Evolutionary conservation across 345 rosid genomes (phyloP).

Genomic region (Iberis pinnata): DNA sequence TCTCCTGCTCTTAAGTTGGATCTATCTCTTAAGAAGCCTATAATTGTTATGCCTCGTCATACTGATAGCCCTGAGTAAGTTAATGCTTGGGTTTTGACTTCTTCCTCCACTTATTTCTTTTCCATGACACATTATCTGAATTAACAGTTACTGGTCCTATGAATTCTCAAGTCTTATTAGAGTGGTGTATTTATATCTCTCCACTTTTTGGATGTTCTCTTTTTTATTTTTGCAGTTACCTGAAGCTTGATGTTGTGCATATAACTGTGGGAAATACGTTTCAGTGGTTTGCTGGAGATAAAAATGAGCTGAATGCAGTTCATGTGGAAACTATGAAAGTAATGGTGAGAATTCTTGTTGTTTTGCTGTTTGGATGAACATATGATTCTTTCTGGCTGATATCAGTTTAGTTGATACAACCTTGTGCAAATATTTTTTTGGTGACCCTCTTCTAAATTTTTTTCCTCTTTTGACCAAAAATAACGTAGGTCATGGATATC

Average conservation of each 20-base stretch:
- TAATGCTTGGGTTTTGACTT: constrained; percentile 19
- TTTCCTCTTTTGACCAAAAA: constrained; percentile 5
- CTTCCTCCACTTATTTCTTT: neutral
- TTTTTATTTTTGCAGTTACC: constrained; percentile 49
- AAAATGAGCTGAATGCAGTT: constrained; percentile 69
- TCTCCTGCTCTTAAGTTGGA: constrained; percentile 89
- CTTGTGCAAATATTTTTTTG: neutral
- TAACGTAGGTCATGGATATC: constrained; percentile 73
- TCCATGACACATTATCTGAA: constrained; percentile 15
- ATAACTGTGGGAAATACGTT: constrained; percentile 78
- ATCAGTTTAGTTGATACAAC: constrained; percentile 3
- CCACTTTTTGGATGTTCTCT: constrained; percentile 20
- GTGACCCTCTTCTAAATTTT: neutral
- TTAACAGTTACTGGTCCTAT: constrained; percentile 1
- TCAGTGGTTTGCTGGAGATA: constrained; percentile 73
- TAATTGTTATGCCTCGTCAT: constrained; percentile 88
- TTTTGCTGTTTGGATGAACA: constrained; percentile 13
- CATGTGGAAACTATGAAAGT: constrained; percentile 76
- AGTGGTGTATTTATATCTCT: constrained; percentile 7
- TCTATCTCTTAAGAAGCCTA: constrained; percentile 84
- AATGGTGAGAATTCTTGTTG: constrained; percentile 50
- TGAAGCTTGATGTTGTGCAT: constrained; percentile 95
- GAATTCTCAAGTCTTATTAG: constrained; percentile 4
- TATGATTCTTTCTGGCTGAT: constrained; percentile 19
- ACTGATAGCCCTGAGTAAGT: constrained; percentile 92